Base-by-base conservation (phyloP, 257 asterid species). In the Pogostemon cablin region DNA sequence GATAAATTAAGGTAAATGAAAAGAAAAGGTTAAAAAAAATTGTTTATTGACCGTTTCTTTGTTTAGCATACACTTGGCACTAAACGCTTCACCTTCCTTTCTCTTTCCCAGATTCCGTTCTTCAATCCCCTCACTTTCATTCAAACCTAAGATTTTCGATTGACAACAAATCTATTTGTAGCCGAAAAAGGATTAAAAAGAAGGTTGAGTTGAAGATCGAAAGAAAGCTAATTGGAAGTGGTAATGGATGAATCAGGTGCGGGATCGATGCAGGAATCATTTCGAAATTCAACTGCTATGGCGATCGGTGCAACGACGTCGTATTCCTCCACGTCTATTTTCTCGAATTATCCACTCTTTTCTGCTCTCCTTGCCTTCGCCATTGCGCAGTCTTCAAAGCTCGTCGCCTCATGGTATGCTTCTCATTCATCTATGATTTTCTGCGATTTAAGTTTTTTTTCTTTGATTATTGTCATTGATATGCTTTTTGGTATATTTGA, bases 321-420 rank as follows among this genome's bases (percentile, higher is more conserved):
- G 75, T 72, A 79, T 62, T 17, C 73, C 1, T 58, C 85, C 0
- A 65, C 65, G 32, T 78, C 96, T 4, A 17, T 87, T 37, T 78
- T 89, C 6, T 42, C 88, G 32, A 95, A 91, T 74, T 84, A 78
- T 80, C 96, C 93, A 34, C 72, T 91, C 43, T 72, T 91, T 6
- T 86, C 96, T 48, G 91, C 97, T 67, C 72, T 91, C 67, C 34
- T 95, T 7, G 96, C 97, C 53, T 91, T 91, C 68, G 80, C 81
- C 48, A 67, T 91, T 71, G 97, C 96, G 59, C 98, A 93, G 84
- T 78, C 86, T 57, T 49, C 76, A 41, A 95, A 91, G 80, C 39
- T 89, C 82, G 43, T 91, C 76, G 72, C 90, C 67, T 69, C 90
- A 44, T 83, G 99, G 98, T 93, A 89, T 49, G 34, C 59, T 74